A percentile compares a stretch with the other conserved stretches of the same genome.
Evolutionary conservation across 192 early-diverging fungal genomes (phyloP).

Genomic region (Podila epicladia): DNA sequence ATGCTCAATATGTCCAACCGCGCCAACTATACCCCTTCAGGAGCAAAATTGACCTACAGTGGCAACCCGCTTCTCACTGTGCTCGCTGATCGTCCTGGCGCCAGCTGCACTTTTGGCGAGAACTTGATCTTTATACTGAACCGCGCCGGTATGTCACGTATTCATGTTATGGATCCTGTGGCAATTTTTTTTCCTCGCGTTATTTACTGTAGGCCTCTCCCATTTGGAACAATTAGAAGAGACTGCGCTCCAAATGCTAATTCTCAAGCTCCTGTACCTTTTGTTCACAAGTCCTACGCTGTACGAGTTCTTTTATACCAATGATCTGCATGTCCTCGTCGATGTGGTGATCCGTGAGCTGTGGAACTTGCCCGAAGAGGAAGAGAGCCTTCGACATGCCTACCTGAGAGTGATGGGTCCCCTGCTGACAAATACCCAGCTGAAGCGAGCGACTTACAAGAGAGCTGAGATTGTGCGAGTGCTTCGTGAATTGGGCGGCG

Average conservation of each 20-base stretch:
- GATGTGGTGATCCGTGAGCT: slow-evolving; percentile 90
- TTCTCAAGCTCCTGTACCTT: slow-evolving; percentile 76
- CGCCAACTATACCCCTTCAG: slow-evolving; percentile 30
- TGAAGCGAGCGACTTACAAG: slow-evolving; percentile 57
- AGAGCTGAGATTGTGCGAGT: slow-evolving; percentile 56
- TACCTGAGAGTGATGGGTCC: slow-evolving; percentile 75
- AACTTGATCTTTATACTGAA: slow-evolving; percentile 95
- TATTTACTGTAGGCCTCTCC: background rate
- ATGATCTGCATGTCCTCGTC: slow-evolving; percentile 87
- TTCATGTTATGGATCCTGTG: background rate
- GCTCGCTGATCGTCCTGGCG: slow-evolving; percentile 59
- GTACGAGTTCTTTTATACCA: slow-evolving; percentile 87
- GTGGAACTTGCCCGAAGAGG: slow-evolving; percentile 74
- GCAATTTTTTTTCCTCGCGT: background rate
- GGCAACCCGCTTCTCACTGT: slow-evolving; percentile 64
- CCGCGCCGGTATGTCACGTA: slow-evolving; percentile 71
- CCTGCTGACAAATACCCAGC: slow-evolving; percentile 70
- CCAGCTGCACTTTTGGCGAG: slow-evolving; percentile 84
- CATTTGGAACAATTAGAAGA: slow-evolving; percentile 55
- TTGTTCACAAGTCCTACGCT: slow-evolving; percentile 68
- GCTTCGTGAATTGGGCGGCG: slow-evolving; percentile 53
- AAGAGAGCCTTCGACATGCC: slow-evolving; percentile 72
- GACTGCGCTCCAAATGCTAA: slow-evolving; percentile 57
- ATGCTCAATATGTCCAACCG: slow-evolving; percentile 57
- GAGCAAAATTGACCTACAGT: slow-evolving; percentile 39